Base-by-base conservation (phyloP, 805 yeast genomes). In the Debaryomyces hansenii region DNA sequence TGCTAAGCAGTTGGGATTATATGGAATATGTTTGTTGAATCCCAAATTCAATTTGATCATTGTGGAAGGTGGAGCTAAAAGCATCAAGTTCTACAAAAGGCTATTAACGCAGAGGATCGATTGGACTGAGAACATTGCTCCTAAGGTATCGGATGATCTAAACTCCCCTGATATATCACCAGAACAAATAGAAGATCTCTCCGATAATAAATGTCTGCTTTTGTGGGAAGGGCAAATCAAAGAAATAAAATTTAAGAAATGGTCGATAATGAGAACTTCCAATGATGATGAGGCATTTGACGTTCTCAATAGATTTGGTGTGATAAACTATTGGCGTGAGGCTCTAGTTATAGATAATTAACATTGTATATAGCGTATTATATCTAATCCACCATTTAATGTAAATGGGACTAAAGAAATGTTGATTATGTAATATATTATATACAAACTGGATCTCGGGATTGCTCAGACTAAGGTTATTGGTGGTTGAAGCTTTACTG, bases 151-250 rank as follows among this genome's bases (percentile, higher is more conserved):
- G 2, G 51, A 37, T 21, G 53, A 40, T 20, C 27, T 24, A 5
- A 36, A 32, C 10, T 3, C 31, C 6, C 5, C 16, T 20, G 49
- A 37, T 14, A 39, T 51, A 11, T 49, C 46, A 16, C 51, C 50
- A 9, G 48, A 42, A 4, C 46, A 44, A 9, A 40, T 36, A 6
- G 54, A 49, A 20, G 79, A 80, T 50, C 59, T 80, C 40, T 49
- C 64, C 0, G 51, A 52, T 0, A 84, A 83, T 53, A 58, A 59
- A 43, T 78, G 86, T 47, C 55, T 57, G 2, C 52, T 83, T 15
- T 50, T 85, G 2, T 89, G 96, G 96, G 84, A 80, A 49, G 96
- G 96, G 0, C 79, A 78, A 52, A 49, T 87, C 34, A 62, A 64
- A 32, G 74, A 72, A 1, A 59, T 77, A 10, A 74, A 74, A 44